Evolutionary conservation across 2,329 filamentous ascomycete genomes (phyloP).

Genomic region (Thelonectria blattea): DNA sequence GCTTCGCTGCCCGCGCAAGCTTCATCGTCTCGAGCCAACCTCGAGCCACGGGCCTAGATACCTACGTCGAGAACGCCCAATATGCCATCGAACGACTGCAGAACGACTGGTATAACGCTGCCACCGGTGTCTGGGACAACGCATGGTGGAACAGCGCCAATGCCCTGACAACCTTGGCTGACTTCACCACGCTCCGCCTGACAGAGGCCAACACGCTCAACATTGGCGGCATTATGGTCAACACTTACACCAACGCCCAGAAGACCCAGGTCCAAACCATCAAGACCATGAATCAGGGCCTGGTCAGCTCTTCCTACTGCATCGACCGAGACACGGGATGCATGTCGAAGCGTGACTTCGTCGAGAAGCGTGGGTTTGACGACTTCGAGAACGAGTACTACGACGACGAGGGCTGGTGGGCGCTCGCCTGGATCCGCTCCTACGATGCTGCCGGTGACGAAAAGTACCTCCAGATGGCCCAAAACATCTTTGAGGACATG

Average conservation of each 20-base stretch:
- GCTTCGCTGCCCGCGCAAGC: slow-evolving; percentile 29
- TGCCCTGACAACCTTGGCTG: slow-evolving; percentile 65
- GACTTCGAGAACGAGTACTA: slow-evolving; percentile 60
- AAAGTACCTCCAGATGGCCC: slow-evolving; percentile 60
- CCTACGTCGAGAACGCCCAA: slow-evolving; percentile 44
- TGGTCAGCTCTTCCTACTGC: slow-evolving; percentile 48
- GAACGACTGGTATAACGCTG: slow-evolving; percentile 62
- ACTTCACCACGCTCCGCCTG: slow-evolving; percentile 52
- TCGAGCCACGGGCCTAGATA: slow-evolving; percentile 25
- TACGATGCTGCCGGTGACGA: slow-evolving; percentile 60
- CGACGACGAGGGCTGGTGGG: slow-evolving; percentile 71
- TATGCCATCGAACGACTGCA: slow-evolving; percentile 55
- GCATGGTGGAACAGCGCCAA: slow-evolving; percentile 80
- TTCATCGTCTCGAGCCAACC: slow-evolving; percentile 26
- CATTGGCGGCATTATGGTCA: slow-evolving; percentile 49
- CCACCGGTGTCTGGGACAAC: slow-evolving; percentile 67
- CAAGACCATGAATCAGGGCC: slow-evolving; percentile 48
- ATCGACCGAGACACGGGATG: slow-evolving; percentile 38
- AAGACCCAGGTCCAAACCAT: slow-evolving; percentile 43
- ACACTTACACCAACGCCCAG: slow-evolving; percentile 55
- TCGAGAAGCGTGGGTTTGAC: slow-evolving; percentile 41
- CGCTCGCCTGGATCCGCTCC: slow-evolving; percentile 61
- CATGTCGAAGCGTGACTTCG: slow-evolving; percentile 44
- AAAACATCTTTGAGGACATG: slow-evolving; percentile 63
- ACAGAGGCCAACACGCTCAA: slow-evolving; percentile 45